These are phyloP conservation scores for Geranium incanum DNA, from an alignment of 441 rosid genomes.

Conservation along the genomic window DNA sequence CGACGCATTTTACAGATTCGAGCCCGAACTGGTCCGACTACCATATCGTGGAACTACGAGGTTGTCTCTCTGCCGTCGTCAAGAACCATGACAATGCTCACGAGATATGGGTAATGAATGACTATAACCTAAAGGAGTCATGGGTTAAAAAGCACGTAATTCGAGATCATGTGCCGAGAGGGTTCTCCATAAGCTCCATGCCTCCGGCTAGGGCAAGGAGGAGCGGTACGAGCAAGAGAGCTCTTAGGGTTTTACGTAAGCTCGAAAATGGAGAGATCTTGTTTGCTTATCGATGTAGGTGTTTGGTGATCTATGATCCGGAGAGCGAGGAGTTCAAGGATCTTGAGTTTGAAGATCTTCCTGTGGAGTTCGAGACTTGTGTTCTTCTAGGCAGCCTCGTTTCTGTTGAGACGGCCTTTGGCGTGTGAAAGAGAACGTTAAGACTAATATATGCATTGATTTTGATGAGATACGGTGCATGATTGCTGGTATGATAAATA, in stretches of 20 bases:
- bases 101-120: not conserved
- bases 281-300: not conserved
- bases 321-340: not conserved
- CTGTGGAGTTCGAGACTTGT: not conserved
- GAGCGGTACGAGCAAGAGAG: not conserved
- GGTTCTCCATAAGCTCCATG: not conserved
- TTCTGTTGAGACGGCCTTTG: not conserved
- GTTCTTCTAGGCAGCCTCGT: not conserved
- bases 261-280: not conserved
- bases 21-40: not conserved
- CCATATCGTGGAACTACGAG: not conserved
- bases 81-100: not conserved
- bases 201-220: not conserved
- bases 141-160: not conserved
- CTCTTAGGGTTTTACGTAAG: not conserved
- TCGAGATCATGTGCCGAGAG: not conserved
- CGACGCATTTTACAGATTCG: not conserved
- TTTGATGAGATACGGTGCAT: too few relatives aligned
- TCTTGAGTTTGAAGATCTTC: not conserved
- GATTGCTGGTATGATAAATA: too few relatives aligned
- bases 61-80: not conserved
- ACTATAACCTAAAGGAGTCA: not conserved
- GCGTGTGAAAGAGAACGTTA: not conserved
- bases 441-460: too few relatives aligned
- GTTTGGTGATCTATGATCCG: not conserved